phyloP scores from a whole-genome alignment of 495 filamentous ascomycete genomes.

The Emericellopsis terricola region DNA sequence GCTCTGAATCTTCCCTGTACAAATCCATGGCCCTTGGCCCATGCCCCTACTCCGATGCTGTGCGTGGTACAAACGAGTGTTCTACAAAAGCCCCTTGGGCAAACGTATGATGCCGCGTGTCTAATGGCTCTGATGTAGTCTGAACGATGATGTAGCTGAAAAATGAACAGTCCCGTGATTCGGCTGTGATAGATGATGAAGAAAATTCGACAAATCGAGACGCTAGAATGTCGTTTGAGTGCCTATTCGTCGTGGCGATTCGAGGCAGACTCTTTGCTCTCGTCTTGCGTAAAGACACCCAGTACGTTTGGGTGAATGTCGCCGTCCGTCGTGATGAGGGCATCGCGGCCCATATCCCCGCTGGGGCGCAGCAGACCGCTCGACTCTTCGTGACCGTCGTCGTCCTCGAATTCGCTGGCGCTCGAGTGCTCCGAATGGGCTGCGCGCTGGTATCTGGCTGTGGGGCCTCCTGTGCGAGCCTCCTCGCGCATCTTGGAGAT shows the following conservation, averaged over 20 bases:
- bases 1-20: too few species aligned
- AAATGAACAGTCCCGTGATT: too few species aligned
- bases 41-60: background rate
- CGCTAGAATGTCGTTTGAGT: background rate
- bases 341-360: constrained; percentile 6
- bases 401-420: constrained; percentile 7
- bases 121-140: too few species aligned
- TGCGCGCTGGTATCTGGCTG: constrained; percentile 8
- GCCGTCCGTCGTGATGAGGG: constrained; percentile 9
- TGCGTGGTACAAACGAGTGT: background rate
- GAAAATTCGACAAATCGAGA: background rate
- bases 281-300: background rate
- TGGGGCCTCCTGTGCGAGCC: constrained; percentile 31
- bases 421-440: constrained; percentile 6
- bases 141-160: too few species aligned
- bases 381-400: constrained; percentile 8
- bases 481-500: constrained; percentile 73
- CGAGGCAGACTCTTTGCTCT: too few species aligned
- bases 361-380: constrained; percentile 8
- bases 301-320: constrained; percentile 5
- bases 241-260: too few species aligned
- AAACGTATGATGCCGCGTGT: too few species aligned
- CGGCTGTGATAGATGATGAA: too few species aligned
- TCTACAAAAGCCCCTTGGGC: too few species aligned
- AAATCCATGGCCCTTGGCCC: background rate